phyloP scores from a whole-genome alignment of 495 filamentous ascomycete species.

The Hypoxylon fragiforme region DNA sequence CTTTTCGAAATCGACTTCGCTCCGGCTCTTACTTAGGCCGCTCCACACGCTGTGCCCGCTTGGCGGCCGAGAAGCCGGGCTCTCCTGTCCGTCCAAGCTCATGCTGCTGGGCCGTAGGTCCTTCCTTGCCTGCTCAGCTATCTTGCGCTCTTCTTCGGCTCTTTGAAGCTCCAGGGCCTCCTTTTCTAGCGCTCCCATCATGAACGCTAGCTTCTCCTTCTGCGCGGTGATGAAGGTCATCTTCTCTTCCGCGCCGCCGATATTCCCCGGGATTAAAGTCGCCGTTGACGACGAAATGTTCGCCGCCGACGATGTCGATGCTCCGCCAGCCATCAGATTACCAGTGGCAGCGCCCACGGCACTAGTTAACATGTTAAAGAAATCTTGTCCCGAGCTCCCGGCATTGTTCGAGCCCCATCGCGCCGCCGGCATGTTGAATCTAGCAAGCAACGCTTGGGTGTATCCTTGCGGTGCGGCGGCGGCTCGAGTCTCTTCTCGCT shows the following conservation, averaged over 20 bases:
- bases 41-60: slow-evolving; percentile 54
- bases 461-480: slow-evolving; percentile 60
- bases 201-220: slow-evolving; percentile 68
- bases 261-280: slow-evolving; percentile 66
- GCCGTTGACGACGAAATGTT: slow-evolving; percentile 57
- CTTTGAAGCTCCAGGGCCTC: slow-evolving; percentile 60
- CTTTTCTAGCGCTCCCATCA: slow-evolving; percentile 72
- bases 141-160: slow-evolving; percentile 43
- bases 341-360: slow-evolving; percentile 56
- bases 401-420: slow-evolving; percentile 46
- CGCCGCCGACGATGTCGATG: slow-evolving; percentile 1
- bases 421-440: slow-evolving; percentile 77
- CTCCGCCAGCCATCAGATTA: slow-evolving; percentile 10
- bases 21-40: slow-evolving; percentile 68
- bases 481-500: slow-evolving; percentile 43
- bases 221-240: slow-evolving; percentile 71
- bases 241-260: slow-evolving; percentile 65
- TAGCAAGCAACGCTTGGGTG: slow-evolving; percentile 77
- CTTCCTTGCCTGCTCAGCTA: slow-evolving; percentile 22
- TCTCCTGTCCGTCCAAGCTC: slow-evolving; percentile 36
- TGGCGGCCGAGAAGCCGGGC: slow-evolving; percentile 38
- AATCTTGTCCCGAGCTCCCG: slow-evolving; percentile 58
- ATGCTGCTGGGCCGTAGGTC: slow-evolving; percentile 31
- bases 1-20: slow-evolving; percentile 80
- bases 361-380: slow-evolving; percentile 75